phyloP scores from a whole-genome alignment of 108 stramenopile species.

The Thalassiosira profunda region DNA sequence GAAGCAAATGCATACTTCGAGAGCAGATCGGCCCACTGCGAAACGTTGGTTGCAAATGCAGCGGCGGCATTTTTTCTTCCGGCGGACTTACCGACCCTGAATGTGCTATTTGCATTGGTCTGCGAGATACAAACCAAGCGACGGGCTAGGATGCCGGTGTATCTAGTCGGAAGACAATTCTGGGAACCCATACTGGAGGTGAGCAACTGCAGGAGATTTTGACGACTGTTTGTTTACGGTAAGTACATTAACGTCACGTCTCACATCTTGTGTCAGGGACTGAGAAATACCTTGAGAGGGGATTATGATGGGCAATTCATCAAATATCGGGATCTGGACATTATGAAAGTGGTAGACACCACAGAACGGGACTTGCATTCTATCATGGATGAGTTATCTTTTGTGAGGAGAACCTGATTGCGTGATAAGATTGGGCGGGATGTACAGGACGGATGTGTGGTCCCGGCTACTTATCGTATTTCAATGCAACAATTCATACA shows the following conservation, averaged over 20 bases:
- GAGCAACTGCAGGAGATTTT: no score
- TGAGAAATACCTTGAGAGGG: slow-evolving; percentile 14
- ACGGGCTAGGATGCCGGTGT: slow-evolving; percentile 23
- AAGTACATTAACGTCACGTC: no score
- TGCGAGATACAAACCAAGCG: slow-evolving; percentile 40
- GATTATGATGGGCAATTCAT: slow-evolving; percentile 41
- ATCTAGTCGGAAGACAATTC: slow-evolving; percentile 26
- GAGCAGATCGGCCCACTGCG: slow-evolving; percentile 26
- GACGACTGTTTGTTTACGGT: no score
- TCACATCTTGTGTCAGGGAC: no score
- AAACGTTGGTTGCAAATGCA: slow-evolving; percentile 23
- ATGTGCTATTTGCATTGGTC: slow-evolving; percentile 35
- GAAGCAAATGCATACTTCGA: slow-evolving; percentile 21
- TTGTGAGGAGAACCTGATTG: no score
- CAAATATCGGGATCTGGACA: slow-evolving; percentile 26
- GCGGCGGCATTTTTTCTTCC: slow-evolving; percentile 30
- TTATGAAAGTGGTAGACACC: slow-evolving; percentile 32
- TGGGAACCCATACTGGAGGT: slow-evolving; percentile 38
- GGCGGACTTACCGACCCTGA: slow-evolving; percentile 20
- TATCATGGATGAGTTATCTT: no score
- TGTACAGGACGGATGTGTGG: no score
- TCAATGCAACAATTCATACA: no score
- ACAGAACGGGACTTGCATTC: slow-evolving; percentile 3
- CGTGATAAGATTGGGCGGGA: no score
- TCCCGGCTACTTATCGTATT: no score